These are phyloP conservation scores for Claviceps lovelessii DNA, from an alignment of 2,329 filamentous ascomycete species.

Conservation along the genomic window DNA sequence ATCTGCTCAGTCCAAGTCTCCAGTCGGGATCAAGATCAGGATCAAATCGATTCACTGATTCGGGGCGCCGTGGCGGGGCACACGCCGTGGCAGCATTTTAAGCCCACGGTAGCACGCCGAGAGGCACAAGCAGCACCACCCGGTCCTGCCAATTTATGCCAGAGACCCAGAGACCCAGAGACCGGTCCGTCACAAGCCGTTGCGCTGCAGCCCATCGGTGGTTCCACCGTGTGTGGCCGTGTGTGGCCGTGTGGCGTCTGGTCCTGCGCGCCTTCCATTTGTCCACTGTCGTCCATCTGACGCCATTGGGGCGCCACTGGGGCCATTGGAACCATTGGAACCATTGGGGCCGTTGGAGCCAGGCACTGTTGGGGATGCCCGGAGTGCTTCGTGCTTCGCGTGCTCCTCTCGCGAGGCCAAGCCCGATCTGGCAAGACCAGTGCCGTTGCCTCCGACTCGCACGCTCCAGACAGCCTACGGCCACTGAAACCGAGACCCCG, in stretches of 20 bases:
- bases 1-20: background rate
- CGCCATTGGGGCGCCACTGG: background rate
- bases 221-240: too few species aligned
- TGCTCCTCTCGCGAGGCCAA: background rate
- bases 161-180: background rate
- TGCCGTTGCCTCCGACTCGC: background rate
- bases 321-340: too few species aligned
- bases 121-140: too few species aligned
- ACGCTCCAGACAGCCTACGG: background rate
- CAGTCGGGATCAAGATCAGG: too few species aligned
- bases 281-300: background rate
- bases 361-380: background rate
- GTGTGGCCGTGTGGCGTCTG: too few species aligned
- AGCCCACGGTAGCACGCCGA: too few species aligned
- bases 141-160: background rate
- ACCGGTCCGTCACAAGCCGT: background rate
- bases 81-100: too few species aligned
- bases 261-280: background rate
- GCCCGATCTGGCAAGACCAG: background rate
- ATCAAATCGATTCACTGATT: background rate
- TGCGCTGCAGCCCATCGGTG: too few species aligned
- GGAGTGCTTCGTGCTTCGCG: too few species aligned
- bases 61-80: background rate
- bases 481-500: background rate
- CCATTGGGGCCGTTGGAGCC: background rate